phyloP scores from a whole-genome alignment of 2,329 filamentous ascomycete genomes.

The Knoxdaviesia proteae region DNA sequence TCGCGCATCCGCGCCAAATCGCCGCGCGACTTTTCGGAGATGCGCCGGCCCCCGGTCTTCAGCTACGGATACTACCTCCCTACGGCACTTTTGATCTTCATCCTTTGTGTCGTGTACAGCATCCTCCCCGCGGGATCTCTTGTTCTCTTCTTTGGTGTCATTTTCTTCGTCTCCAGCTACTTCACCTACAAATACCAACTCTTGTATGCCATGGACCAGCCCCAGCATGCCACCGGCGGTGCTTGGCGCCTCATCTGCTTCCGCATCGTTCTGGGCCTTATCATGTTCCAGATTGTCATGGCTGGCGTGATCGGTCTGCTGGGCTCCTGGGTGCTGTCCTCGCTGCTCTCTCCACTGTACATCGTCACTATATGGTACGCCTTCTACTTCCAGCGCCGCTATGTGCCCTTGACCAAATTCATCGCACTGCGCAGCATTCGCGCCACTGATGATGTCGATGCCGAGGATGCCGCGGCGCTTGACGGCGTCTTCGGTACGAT shows the following conservation, averaged over 20 bases:
- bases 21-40: constrained; percentile 69
- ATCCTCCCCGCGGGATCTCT: constrained; percentile 61
- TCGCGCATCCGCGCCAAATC: constrained; percentile 61
- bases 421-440: constrained; percentile 79
- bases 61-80: constrained; percentile 94
- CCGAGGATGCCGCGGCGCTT: constrained; percentile 13
- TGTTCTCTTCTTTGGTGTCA: constrained; percentile 60
- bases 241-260: constrained; percentile 97
- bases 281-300: constrained; percentile 83
- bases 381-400: constrained; percentile 60
- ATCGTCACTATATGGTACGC: constrained; percentile 74
- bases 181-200: constrained; percentile 96
- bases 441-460: constrained; percentile 23
- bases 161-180: constrained; percentile 68
- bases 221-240: constrained; percentile 77
- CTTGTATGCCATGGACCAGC: constrained; percentile 94
- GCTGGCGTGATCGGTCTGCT: constrained; percentile 64
- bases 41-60: constrained; percentile 67
- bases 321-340: constrained; percentile 50
- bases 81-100: constrained; percentile 78
- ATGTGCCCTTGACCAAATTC: constrained; percentile 75
- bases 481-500: constrained; percentile 7
- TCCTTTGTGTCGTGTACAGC: constrained; percentile 89
- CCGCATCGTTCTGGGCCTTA: constrained; percentile 63
- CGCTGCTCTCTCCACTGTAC: constrained; percentile 56